phyloP scores from a whole-genome alignment of 2,329 filamentous ascomycete species.

The Cytospora schulzeri region DNA sequence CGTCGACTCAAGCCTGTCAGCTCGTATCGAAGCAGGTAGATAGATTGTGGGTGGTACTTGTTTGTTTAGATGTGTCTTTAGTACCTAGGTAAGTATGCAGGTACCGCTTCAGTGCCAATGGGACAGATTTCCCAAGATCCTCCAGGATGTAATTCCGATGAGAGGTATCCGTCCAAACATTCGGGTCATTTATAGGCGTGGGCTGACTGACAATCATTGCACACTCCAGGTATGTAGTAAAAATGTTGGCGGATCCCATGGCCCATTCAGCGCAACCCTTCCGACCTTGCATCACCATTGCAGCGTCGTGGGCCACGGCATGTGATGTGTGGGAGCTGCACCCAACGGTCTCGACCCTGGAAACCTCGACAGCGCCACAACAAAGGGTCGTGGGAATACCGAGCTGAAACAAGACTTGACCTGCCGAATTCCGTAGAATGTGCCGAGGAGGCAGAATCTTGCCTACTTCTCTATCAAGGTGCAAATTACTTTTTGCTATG shows the following conservation, averaged over 20 bases:
- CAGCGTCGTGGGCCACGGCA: conserved; percentile 10
- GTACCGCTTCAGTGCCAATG: conserved; percentile 20
- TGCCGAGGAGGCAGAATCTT: background rate
- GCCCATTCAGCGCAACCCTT: background rate
- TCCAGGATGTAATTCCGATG: background rate
- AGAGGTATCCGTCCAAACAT: conserved; percentile 1
- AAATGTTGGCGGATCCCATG: conserved; percentile 5
- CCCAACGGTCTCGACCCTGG: conserved; percentile 1
- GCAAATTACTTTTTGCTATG: background rate
- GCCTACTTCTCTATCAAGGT: background rate
- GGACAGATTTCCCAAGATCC: background rate
- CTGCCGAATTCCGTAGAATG: conserved; percentile 11
- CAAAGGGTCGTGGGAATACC: conserved; percentile 5
- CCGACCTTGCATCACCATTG: conserved; percentile 9
- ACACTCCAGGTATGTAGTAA: background rate
- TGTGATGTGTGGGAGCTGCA: conserved; percentile 17
- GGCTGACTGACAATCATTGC: background rate
- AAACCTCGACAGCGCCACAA: conserved; percentile 1
- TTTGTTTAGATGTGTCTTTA: background rate
- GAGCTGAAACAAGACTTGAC: conserved; percentile 10
- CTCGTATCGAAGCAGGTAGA: background rate
- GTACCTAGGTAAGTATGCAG: conserved; percentile 22
- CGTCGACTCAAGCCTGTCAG: background rate
- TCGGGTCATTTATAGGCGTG: conserved; percentile 4
- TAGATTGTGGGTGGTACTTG: background rate